phyloP scores from a whole-genome alignment of 176 grass and related monocot species.

The Canna indica region DNA sequence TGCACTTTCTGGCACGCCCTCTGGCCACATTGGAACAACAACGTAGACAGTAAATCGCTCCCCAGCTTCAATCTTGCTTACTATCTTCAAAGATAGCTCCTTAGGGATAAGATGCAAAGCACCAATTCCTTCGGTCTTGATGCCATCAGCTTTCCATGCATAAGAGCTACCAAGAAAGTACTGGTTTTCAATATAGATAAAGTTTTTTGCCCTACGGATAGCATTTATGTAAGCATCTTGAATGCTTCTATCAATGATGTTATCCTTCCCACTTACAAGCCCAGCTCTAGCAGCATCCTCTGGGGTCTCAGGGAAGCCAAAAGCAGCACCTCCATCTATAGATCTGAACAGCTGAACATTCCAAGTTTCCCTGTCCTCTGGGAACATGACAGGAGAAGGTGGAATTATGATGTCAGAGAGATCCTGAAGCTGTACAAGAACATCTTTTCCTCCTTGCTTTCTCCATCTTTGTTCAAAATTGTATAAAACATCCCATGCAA shows the following conservation, averaged over 20 bases:
- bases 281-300: constrained; percentile 19
- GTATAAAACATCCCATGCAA: constrained; percentile 20
- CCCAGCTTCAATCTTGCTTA: constrained; percentile 28
- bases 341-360: constrained; percentile 20
- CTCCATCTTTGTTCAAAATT: constrained; percentile 28
- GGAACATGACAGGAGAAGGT: constrained; percentile 21
- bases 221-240: constrained; percentile 22
- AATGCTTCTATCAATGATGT: constrained; percentile 20
- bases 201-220: constrained; percentile 21
- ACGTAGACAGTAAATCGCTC: constrained; percentile 50
- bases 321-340: constrained; percentile 20
- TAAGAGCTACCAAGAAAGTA: constrained; percentile 17
- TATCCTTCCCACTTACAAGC: constrained; percentile 22
- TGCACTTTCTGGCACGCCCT: constrained; percentile 51
- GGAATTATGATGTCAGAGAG: constrained; percentile 17
- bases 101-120: neutral
- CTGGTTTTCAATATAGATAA: constrained; percentile 23
- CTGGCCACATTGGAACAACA: constrained; percentile 64
- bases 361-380: constrained; percentile 16
- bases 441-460: constrained; percentile 18
- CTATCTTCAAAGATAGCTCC: constrained; percentile 1
- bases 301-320: constrained; percentile 17
- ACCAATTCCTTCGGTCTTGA: neutral
- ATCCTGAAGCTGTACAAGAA: constrained; percentile 17
- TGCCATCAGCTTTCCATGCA: neutral